Base-by-base conservation (phyloP, 331 rosid species). In the Telfairia occidentalis region DNA sequence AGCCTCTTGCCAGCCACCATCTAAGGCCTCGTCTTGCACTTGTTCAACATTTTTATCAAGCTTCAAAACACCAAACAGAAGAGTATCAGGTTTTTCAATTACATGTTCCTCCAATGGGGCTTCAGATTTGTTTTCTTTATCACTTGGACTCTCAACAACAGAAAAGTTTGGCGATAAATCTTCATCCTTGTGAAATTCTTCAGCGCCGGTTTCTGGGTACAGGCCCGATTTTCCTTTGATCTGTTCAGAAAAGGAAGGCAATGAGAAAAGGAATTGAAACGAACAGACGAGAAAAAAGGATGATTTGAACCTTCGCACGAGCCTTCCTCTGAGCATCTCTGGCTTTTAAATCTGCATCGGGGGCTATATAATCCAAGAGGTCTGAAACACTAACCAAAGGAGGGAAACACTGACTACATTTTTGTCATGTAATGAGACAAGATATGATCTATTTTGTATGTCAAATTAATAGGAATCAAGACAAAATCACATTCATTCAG, bases 1-100 rank as follows among this genome's bases (percentile, higher is more conserved):
- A 64, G 98, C 98, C 82, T 94, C 98, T 82, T 91, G 98, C 98
- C 98, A 94, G 80, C 97, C 98, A 87, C 84, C 97, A 81, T 87
- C 96, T 10, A 90, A 88, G 82, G 71, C 78, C 74, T 86, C 96
- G 74, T 87, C 96, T 79, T 61, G 87, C 60, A 76, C 74, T 30
- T 58, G 45, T 24, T 87, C 90, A 85, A 78, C 82, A 60, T 72
- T 80, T 81, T 83, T 81, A 34, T 78, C 79, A 48, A 79, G 73
- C 34, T 66, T 57, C 12, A 71, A 55, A 72, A 77, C 88, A 57
- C 88, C 96, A 37, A 85, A 77, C 40, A 61, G 77, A 53, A 59
- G 73, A 58, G 90, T 60, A 77, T 88, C 92, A 42, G 82, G 79
- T 72, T 87, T 88, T 73, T 85, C 92, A 66, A 64, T 81, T 71